Percentiles rank a stretch among this genome's conserved stretches.
Evolutionary conservation across 495 filamentous ascomycete genomes (phyloP).

Genomic region (Trichoderma reesei): DNA sequence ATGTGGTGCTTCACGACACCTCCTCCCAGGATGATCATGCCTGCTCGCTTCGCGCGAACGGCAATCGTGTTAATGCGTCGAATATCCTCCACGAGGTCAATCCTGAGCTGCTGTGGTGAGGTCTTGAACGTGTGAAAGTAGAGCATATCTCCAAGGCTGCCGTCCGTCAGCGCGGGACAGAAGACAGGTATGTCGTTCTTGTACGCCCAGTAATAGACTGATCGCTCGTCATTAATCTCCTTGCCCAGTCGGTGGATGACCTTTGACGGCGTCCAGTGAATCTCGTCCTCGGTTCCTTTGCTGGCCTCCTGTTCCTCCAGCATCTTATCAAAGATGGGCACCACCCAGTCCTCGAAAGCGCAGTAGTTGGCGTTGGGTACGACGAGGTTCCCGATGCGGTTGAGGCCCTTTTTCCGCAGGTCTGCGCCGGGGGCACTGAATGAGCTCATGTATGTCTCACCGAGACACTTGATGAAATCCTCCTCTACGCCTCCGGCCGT

Average conservation of each 20-base stretch:
- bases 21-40: constrained; percentile 91
- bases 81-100: constrained; percentile 87
- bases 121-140: constrained; percentile 92
- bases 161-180: constrained; percentile 91
- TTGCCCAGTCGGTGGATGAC: constrained; percentile 77
- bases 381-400: constrained; percentile 92
- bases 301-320: constrained; percentile 82
- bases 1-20: constrained; percentile 96
- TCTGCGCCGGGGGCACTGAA: constrained; percentile 66
- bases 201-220: constrained; percentile 89
- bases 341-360: constrained; percentile 92
- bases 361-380: constrained; percentile 97
- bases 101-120: constrained; percentile 62
- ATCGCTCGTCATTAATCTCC: constrained; percentile 83
- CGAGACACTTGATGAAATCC: constrained; percentile 96
- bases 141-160: constrained; percentile 90
- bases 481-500: constrained; percentile 97
- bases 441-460: constrained; percentile 80
- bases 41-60: constrained; percentile 69
- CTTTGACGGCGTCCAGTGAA: constrained; percentile 85
- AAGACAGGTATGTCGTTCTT: constrained; percentile 93
- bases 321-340: constrained; percentile 85
- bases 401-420: constrained; percentile 73
- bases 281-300: constrained; percentile 53
- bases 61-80: constrained; percentile 82